A percentile compares a stretch with the other conserved stretches of the same genome.
phyloP scores from a whole-genome alignment of 768 basidiomycete genomes.

The Calvatia gigantea region DNA sequence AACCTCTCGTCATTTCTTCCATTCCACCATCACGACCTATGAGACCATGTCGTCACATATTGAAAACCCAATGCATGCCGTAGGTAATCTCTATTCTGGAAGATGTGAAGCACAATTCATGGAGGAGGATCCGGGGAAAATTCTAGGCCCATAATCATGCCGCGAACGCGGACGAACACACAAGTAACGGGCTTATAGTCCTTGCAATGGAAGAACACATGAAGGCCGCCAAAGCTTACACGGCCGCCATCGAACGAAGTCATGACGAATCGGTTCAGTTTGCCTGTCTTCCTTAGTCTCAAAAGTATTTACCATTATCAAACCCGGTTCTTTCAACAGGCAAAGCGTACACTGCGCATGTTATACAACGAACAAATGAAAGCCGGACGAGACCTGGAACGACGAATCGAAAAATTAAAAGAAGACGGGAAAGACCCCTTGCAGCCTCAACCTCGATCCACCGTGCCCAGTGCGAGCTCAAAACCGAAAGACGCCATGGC shows the following conservation, averaged over 20 bases:
- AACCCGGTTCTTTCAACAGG: slow-evolving; percentile 36
- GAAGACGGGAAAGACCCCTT: slow-evolving; percentile 78
- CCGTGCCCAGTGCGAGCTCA: slow-evolving; percentile 21
- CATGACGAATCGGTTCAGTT: slow-evolving; percentile 63
- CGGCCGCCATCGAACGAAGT: slow-evolving; percentile 69
- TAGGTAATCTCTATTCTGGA: slow-evolving; percentile 23
- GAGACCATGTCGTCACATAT: slow-evolving; percentile 31
- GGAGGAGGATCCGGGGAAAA: slow-evolving; percentile 1
- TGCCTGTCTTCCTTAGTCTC: slow-evolving; percentile 12
- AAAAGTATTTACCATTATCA: slow-evolving; percentile 8
- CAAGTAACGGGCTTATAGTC: slow-evolving; percentile 63
- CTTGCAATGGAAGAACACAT: slow-evolving; percentile 71
- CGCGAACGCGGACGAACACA: slow-evolving; percentile 73
- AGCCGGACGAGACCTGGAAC: slow-evolving; percentile 65
- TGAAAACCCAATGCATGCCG: slow-evolving; percentile 51
- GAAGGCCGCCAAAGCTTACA: slow-evolving; percentile 75
- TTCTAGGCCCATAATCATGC: slow-evolving; percentile 78
- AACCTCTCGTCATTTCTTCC: background rate
- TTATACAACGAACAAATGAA: slow-evolving; percentile 73
- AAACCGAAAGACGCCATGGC: slow-evolving; percentile 20
- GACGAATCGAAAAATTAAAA: slow-evolving; percentile 66
- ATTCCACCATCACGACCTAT: background rate
- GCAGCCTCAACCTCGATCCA: slow-evolving; percentile 58
- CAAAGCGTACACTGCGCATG: slow-evolving; percentile 74
- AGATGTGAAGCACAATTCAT: background rate